phyloP scores from a whole-genome alignment of 495 filamentous ascomycete genomes.

The Pyronema domesticum region DNA sequence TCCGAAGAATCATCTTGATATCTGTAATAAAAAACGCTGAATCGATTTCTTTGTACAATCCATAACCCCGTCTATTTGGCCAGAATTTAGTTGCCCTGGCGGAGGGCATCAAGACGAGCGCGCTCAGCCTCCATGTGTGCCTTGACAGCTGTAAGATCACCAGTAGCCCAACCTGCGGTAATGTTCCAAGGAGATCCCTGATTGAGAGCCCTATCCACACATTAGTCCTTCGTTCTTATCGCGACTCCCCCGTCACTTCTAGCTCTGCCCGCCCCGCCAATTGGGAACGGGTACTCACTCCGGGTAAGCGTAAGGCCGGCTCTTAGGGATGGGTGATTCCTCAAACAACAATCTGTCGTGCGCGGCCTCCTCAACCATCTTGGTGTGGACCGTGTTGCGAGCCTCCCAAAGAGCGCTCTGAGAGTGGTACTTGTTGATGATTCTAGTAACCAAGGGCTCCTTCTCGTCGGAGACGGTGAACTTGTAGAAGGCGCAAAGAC shows the following conservation, averaged over 20 bases:
- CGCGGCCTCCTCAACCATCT: conserved; percentile 51
- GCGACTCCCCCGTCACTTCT: neutral
- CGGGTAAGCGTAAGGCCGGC: conserved; percentile 40
- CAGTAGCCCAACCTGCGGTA: conserved; percentile 12
- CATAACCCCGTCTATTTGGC: too few species aligned
- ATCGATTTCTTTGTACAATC: too few species aligned
- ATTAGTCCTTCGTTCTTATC: neutral
- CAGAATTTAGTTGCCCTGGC: too few species aligned
- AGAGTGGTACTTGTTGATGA: conserved; percentile 38
- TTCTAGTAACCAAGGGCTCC: conserved; percentile 36
- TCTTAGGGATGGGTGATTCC: conserved; percentile 31
- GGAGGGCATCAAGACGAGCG: too few species aligned
- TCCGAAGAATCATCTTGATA: too few species aligned
- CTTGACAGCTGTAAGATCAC: conserved; percentile 10
- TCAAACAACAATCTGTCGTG: conserved; percentile 48
- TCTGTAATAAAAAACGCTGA: too few species aligned
- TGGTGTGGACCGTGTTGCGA: conserved; percentile 45
- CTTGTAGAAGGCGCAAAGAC: conserved; percentile 40
- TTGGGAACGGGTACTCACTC: conserved; percentile 37
- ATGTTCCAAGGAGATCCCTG: conserved; percentile 15
- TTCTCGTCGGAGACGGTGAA: conserved; percentile 31
- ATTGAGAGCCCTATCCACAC: conserved; percentile 12
- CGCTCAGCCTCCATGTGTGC: conserved; percentile 11
- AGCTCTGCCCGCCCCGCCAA: neutral
- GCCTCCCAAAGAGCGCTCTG: conserved; percentile 35